Conservation (phyloP, 129 eudicot species). For the Heracleum sosnowskyi region DNA sequence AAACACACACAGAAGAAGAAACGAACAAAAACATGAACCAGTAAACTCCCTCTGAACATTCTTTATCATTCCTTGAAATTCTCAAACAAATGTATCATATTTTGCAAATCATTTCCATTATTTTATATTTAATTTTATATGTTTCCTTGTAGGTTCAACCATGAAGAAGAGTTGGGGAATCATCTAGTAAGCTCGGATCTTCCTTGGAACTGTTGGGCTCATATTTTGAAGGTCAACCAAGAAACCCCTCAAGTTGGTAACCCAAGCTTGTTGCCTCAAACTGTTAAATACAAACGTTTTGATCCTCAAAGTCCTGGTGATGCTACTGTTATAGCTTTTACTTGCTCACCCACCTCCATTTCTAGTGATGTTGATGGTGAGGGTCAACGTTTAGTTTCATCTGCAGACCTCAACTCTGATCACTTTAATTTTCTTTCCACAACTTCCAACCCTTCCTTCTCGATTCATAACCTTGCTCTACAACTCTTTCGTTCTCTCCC, state of each 20-base stretch:
- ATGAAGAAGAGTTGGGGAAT: slow-evolving; percentile 1
- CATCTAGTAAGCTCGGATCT: slow-evolving; percentile 2
- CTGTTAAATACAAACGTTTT: slow-evolving; percentile 5
- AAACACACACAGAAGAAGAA: neutral
- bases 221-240: neutral
- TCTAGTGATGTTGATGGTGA: neutral
- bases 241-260: neutral
- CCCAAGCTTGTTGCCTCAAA: neutral
- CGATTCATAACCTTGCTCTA: slow-evolving; percentile 1
- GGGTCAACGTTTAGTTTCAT: slow-evolving; percentile 1
- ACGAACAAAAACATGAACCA: neutral
- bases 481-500: neutral
- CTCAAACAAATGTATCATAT: neutral
- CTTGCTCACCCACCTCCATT: neutral
- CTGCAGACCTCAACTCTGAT: neutral
- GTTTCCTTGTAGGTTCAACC: neutral
- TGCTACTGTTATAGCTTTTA: neutral
- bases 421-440: slow-evolving; percentile 3
- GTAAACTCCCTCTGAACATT: neutral
- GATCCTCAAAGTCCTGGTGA: neutral
- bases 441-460: slow-evolving; percentile 13
- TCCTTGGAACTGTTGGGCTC: neutral
- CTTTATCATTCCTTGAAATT: neutral
- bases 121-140: too few species aligned
- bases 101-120: neutral